Evolutionary conservation across 202 grass and related monocot genomes (phyloP), one percentile per base, ranked within the genome.

Genomic region (Panicum virgatum): DNA sequence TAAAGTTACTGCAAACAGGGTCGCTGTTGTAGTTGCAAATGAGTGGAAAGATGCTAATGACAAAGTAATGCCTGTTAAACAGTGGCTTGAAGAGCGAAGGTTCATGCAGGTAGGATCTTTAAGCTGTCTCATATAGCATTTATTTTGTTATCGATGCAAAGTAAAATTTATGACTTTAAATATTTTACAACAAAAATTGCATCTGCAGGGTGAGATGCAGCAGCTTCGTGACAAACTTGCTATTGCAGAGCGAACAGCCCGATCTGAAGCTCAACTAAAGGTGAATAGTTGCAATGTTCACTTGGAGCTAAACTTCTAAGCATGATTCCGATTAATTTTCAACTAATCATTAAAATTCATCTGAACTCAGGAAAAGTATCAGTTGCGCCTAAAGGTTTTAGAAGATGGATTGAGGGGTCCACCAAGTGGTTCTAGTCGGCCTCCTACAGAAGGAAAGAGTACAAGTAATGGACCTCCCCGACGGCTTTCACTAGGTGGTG

Each of bases 11-110:
- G 96, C 96, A 68, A 98, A 98, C 78, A 92, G 96, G 76, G 96
- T 98, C 81, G 96, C 96, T 25, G 96, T 96, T 58, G 96, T 98
- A 29, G 96, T 96, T 59, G 96, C 96, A 72, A 98, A 98, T 89
- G 96, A 98, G 76, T 98, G 96, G 96, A 98, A 98, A 85, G 96
- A 98, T 91, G 92, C 87, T 69, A 98, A 90, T 87, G 96, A 96
- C 80, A 98, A 98, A 93, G 96, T 98, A 80, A 98, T 98, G 96
- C 96, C 96, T 73, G 92, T 98, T 54, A 96, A 92, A 79, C 96
- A 98, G 59, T 98, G 96, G 96, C 96, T 98, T 48, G 96, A 98
- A 83, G 96, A 98, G 54, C 82, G 96, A 65, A 91, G 96, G 73
- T 96, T 98, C 83, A 72, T 98, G 89, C 96, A 96, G 80, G 92